phyloP scores from a whole-genome alignment of 192 early-diverging fungal genomes.

The Umbelopsis isabellina region DNA sequence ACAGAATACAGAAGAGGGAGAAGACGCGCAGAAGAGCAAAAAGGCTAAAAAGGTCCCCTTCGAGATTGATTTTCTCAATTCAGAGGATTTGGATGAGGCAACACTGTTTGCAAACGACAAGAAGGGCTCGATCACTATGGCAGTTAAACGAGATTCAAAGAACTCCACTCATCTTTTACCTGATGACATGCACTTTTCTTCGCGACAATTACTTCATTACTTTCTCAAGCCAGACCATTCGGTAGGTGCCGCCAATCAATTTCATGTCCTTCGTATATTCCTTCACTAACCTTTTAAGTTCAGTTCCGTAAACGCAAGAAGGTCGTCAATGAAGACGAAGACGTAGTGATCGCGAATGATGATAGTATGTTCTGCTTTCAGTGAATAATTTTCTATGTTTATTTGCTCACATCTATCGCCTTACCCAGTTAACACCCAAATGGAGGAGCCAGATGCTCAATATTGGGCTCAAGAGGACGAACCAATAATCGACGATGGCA shows the following conservation, averaged over 20 bases:
- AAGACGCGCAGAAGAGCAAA: slow-evolving; percentile 14
- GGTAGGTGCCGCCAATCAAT: slow-evolving; percentile 34
- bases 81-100: slow-evolving; percentile 59
- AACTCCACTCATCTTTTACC: slow-evolving; percentile 73
- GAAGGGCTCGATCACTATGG: slow-evolving; percentile 55
- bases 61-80: slow-evolving; percentile 66
- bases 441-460: slow-evolving; percentile 39
- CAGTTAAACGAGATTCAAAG: slow-evolving; percentile 32
- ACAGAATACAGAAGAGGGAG: slow-evolving; percentile 25
- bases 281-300: neutral
- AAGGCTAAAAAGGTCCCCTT: slow-evolving; percentile 30
- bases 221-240: slow-evolving; percentile 53
- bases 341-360: no score
- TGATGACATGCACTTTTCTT: slow-evolving; percentile 77
- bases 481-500: neutral
- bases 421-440: neutral
- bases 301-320: slow-evolving; percentile 11
- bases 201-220: slow-evolving; percentile 53
- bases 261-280: neutral
- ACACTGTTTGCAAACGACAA: slow-evolving; percentile 70
- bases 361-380: neutral
- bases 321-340: neutral
- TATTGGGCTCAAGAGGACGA: slow-evolving; percentile 47
- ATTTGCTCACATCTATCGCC: neutral
- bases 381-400: no score